Conservation (phyloP, 2,329 filamentous ascomycete genomes). For the Ceratocystis destructans region DNA sequence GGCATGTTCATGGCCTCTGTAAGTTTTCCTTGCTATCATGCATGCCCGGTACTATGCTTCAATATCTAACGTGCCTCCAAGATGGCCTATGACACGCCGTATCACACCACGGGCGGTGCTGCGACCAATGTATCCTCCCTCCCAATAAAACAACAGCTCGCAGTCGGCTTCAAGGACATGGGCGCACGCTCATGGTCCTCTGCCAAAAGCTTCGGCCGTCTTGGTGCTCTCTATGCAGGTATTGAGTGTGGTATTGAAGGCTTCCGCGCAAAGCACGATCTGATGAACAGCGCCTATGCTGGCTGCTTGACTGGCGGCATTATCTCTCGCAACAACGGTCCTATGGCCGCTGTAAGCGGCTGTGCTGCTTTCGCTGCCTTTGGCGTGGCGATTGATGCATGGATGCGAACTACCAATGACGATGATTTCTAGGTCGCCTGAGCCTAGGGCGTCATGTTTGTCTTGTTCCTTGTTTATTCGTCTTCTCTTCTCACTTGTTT, state of each 20-base stretch:
- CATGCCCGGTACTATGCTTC: not conserved
- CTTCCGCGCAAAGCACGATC: constrained; percentile 81
- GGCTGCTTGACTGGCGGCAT: constrained; percentile 88
- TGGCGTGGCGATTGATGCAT: constrained; percentile 79
- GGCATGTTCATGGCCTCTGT: constrained; percentile 97
- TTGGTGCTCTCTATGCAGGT: constrained; percentile 79
- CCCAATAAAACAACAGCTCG: constrained; percentile 71
- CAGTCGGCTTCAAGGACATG: constrained; percentile 87
- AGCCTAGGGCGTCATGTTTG: not conserved
- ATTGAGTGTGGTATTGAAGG: constrained; percentile 96
- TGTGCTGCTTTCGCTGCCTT: constrained; percentile 93
- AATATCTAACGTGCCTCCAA: constrained; percentile 26
- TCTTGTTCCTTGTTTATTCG: constrained; percentile 9
- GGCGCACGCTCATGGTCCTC: constrained; percentile 66
- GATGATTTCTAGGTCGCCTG: constrained; percentile 25
- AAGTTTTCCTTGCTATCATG: constrained; percentile 28
- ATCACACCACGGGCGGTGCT: constrained; percentile 39
- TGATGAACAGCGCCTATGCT: constrained; percentile 73
- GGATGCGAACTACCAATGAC: constrained; percentile 66
- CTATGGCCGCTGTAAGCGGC: constrained; percentile 73
- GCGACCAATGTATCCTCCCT: constrained; percentile 42
- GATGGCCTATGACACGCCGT: constrained; percentile 98
- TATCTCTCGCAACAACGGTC: constrained; percentile 72
- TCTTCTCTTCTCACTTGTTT: constrained; percentile 4
- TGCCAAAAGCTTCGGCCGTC: constrained; percentile 89